A percentile compares a stretch with the other conserved stretches of the same genome.
phyloP scores from a whole-genome alignment of 257 asterid genomes.

The Penstemon eatonii region DNA sequence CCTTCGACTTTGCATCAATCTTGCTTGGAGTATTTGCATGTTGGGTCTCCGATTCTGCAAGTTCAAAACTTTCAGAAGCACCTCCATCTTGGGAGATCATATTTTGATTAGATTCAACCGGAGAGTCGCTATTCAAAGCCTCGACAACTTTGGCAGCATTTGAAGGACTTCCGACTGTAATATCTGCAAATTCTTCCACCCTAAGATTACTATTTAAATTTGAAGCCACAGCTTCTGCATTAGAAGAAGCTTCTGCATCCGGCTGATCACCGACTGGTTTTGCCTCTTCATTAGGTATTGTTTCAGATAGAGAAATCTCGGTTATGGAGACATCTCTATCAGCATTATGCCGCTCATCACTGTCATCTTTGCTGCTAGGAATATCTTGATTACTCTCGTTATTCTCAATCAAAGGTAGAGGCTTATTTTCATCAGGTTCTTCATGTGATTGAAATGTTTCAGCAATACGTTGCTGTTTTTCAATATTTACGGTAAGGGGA shows the following conservation, averaged over 20 bases:
- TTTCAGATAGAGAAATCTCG: conserved; percentile 53
- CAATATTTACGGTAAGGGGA: conserved; percentile 40
- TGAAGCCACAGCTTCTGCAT: conserved; percentile 41
- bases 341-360: conserved; percentile 40
- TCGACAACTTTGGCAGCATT: conserved; percentile 42
- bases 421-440: conserved; percentile 42
- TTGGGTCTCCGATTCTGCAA: conserved; percentile 44
- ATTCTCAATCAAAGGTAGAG: conserved; percentile 35
- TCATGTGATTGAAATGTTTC: conserved; percentile 50
- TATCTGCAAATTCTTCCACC: conserved; percentile 40
- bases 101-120: conserved; percentile 48
- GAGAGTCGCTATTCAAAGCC: conserved; percentile 37
- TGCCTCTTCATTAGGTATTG: conserved; percentile 42
- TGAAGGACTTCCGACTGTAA: conserved; percentile 39
- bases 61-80: conserved; percentile 37
- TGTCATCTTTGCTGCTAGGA: conserved; percentile 36
- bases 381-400: conserved; percentile 39
- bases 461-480: conserved; percentile 39
- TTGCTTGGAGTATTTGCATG: conserved; percentile 44
- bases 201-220: conserved; percentile 38
- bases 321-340: conserved; percentile 44
- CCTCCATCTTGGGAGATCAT: conserved; percentile 38
- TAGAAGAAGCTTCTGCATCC: conserved; percentile 44
- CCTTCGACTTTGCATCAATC: conserved; percentile 41
- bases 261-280: conserved; percentile 41